Percentiles rank a stretch among this genome's conserved stretches.
phyloP scores from a whole-genome alignment of 352 stramenopile species.

The Phytophthora capsici region DNA sequence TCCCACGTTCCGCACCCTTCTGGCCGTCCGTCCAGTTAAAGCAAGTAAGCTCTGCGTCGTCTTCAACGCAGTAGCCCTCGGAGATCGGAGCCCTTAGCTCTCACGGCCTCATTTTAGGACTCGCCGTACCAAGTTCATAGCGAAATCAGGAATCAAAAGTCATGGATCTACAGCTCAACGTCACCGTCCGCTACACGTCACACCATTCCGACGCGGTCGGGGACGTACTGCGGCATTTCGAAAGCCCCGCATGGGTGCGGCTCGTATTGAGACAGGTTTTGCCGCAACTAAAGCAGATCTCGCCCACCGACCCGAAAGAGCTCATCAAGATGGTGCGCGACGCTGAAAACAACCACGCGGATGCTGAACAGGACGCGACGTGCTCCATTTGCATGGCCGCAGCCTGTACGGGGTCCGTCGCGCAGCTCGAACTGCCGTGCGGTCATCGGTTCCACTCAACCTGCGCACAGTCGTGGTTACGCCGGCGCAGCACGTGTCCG shows the following conservation, averaged over 20 bases:
- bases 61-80: slow-evolving; percentile 18
- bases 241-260: slow-evolving; percentile 23
- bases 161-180: slow-evolving; percentile 33
- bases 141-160: slow-evolving; percentile 1
- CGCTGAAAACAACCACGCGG: slow-evolving; percentile 15
- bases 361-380: slow-evolving; percentile 27
- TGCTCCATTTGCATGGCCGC: slow-evolving; percentile 89
- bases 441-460: slow-evolving; percentile 92
- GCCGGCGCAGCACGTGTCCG: slow-evolving; percentile 90
- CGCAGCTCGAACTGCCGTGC: slow-evolving; percentile 77
- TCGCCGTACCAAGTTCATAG: slow-evolving; percentile 5
- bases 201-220: slow-evolving; percentile 4
- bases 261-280: slow-evolving; percentile 25
- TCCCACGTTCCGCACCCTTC: slow-evolving; percentile 26
- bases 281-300: slow-evolving; percentile 26
- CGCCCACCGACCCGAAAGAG: slow-evolving; percentile 18
- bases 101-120: slow-evolving; percentile 19
- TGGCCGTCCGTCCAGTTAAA: slow-evolving; percentile 14
- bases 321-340: slow-evolving; percentile 37
- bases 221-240: slow-evolving; percentile 27
- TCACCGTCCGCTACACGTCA: slow-evolving; percentile 14
- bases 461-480: slow-evolving; percentile 93
- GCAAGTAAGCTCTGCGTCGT: slow-evolving; percentile 4
- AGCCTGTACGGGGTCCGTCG: slow-evolving; percentile 26
- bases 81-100: slow-evolving; percentile 7